phyloP scores from a whole-genome alignment of 2,329 filamentous ascomycete species.

The Biscogniauxia marginata region DNA sequence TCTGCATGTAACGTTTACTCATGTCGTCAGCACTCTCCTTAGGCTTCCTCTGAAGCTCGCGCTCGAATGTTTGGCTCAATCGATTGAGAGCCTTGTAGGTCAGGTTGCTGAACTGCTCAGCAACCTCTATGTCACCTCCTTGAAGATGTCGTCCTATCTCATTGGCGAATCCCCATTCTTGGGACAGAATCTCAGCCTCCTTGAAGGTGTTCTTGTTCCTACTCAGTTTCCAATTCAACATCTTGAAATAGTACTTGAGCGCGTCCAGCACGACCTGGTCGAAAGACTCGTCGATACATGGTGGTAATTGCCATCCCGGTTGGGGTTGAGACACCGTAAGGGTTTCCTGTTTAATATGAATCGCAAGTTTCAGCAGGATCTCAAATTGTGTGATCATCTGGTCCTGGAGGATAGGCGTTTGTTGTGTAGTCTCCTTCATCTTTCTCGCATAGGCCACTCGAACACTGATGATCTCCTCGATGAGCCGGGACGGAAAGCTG shows the following conservation, averaged over 20 bases:
- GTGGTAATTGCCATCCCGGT: constrained; percentile 90
- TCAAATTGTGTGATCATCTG: constrained; percentile 98
- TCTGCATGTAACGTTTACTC: constrained; percentile 96
- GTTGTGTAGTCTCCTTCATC: constrained; percentile 91
- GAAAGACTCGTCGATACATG: constrained; percentile 95
- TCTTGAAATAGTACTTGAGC: constrained; percentile 96
- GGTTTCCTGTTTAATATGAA: constrained; percentile 89
- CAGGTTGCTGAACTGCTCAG: constrained; percentile 92
- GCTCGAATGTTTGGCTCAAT: constrained; percentile 87
- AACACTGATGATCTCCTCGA: constrained; percentile 94
- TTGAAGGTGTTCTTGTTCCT: constrained; percentile 99
- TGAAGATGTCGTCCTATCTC: constrained; percentile 89
- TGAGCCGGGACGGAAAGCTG: constrained; percentile 93
- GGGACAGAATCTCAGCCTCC: constrained; percentile 93
- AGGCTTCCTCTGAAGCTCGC: constrained; percentile 79
- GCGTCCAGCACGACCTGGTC: constrained; percentile 89
- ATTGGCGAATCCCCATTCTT: constrained; percentile 98
- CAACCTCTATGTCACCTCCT: constrained; percentile 92
- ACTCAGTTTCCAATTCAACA: constrained; percentile 96
- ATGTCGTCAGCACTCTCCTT: constrained; percentile 84
- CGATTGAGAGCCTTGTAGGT: constrained; percentile 91
- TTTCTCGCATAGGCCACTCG: constrained; percentile 88
- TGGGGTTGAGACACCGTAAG: constrained; percentile 80
- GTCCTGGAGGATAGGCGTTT: constrained; percentile 90
- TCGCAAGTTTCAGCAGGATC: constrained; percentile 85